Conservation (phyloP, 371 early-diverging fungal species). For the Zychaea mexicana region DNA sequence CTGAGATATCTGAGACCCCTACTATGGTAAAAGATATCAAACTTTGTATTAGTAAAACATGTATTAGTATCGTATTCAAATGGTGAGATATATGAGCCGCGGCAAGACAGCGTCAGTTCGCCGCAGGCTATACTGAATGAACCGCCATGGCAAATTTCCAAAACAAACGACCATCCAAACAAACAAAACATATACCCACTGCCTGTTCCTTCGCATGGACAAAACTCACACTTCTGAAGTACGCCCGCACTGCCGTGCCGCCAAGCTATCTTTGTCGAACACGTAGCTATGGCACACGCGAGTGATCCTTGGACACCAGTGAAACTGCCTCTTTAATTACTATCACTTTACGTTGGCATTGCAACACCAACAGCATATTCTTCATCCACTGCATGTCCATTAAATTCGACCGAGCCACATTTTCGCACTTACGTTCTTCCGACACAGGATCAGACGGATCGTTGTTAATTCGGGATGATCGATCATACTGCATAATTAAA, state of each 20-base stretch:
- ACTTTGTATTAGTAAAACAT: too few relatives aligned
- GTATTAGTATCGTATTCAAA: too few relatives aligned
- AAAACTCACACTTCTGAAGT: constrained; percentile 41
- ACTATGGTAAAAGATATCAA: too few relatives aligned
- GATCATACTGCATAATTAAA: neutral
- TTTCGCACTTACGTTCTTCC: constrained; percentile 4
- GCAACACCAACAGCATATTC: neutral
- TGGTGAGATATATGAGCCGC: too few relatives aligned
- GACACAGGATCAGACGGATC: constrained; percentile 13
- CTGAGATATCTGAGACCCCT: too few relatives aligned
- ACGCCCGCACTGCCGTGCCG: constrained; percentile 27
- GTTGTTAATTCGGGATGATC: constrained; percentile 1
- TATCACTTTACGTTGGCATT: neutral
- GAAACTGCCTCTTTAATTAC: neutral
- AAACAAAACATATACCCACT: constrained; percentile 34
- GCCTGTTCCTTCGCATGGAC: constrained; percentile 45
- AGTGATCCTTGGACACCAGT: constrained; percentile 6
- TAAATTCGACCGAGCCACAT: neutral
- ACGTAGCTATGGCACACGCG: constrained; percentile 21
- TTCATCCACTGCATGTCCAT: neutral
- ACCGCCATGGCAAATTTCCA: neutral
- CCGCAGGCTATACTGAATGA: constrained; percentile 9
- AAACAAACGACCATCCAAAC: constrained; percentile 32
- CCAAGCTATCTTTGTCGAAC: constrained; percentile 25
- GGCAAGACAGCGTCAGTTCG: neutral